Base-by-base conservation (phyloP, 345 rosid species). In the Salix suchowensis region DNA sequence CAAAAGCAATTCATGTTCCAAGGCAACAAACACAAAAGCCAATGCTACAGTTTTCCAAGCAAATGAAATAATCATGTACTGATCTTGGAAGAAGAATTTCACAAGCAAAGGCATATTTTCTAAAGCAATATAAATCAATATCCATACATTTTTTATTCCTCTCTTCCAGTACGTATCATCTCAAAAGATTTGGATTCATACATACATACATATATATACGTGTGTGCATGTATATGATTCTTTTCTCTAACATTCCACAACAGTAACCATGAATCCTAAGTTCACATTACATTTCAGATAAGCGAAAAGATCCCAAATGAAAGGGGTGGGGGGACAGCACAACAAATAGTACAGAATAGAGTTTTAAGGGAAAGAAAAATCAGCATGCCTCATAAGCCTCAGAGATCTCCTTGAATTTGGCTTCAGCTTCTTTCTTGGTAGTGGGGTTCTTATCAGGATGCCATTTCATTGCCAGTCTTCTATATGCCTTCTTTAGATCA, bases 381-480 rank as follows among this genome's bases (percentile, higher is more conserved):
- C 26, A 74, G 73, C 78, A 79, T 81, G 79, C 97, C 93, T 94
- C 98, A 39, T 94, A 94, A 77, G 97, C 97, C 79, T 94, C 98
- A 48, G 96, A 94, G 90, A 94, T 91, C 88, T 90, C 96, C 76
- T 94, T 94, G 86, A 94, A 94, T 83, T 87, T 87, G 84, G 96
- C 95, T 82, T 95, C 98, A 75, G 98, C 98, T 82, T 92, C 97
- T 18, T 82, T 88, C 79, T 94, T 94, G 85, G 84, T 34, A 81
- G 74, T 84, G 34, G 94, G 98, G 82, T 93, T 93, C 89, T 94
- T 94, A 73, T 92, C 97, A 73, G 98, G 98, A 76, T 94, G 98
- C 97, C 98, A 94, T 86, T 91, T 91, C 97, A 91, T 94, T 64
- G 97, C 98, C 84, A 94, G 73, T 88, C n/a, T 91, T 78, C 94